Base-by-base conservation (phyloP, 2,329 filamentous ascomycete species). In the Diaporthe amygdali region DNA sequence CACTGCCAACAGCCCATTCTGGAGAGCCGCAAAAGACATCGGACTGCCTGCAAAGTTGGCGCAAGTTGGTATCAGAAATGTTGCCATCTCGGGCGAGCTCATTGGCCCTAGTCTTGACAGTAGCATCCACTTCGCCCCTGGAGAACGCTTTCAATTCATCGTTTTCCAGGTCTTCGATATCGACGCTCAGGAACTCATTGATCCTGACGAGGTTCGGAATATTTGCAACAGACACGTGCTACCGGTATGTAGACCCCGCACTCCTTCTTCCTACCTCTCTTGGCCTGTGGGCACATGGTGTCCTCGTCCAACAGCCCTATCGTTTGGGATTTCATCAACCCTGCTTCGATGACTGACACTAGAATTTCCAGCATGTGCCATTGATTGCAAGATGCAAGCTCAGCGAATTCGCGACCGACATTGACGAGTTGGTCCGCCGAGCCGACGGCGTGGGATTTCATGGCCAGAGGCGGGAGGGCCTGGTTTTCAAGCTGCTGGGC, bases 41-140 rank as follows among this genome's bases (percentile, higher is more conserved):
- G 70, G 73, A 15, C 72, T 80, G n/a, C 70, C 76, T 8, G 52
- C 68, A 3, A 75, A 76, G 66, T 67, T 80, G 8, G 44, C 32
- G 5, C 17, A 71, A 12, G 51, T 77, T 4, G 69, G 71, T 1
- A 22, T 69, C 51, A 61, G 44, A 25, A 81, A 78, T 41, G 55
- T 79, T 14, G 77, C 76, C 17, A 52, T 80, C 22, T 75, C 78
- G 27, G 79, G 79, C 32, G 79, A 81, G 61, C 71, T 81, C 0
- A 75, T 76, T 41, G 79, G 79, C 12, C 72, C 74, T 1, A 69
- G 71, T 63, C 49, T 74, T 55, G 46, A 68, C 10, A 80, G 80
- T 69, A 79, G 73, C 52, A 75, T 79, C 71, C 74, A 74, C 0
- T 79, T 78, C 34, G 66, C 72, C 2, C 66, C 74, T 2, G 78